Conservation (phyloP, 2,329 filamentous ascomycete species). For the Penicillium freii region DNA sequence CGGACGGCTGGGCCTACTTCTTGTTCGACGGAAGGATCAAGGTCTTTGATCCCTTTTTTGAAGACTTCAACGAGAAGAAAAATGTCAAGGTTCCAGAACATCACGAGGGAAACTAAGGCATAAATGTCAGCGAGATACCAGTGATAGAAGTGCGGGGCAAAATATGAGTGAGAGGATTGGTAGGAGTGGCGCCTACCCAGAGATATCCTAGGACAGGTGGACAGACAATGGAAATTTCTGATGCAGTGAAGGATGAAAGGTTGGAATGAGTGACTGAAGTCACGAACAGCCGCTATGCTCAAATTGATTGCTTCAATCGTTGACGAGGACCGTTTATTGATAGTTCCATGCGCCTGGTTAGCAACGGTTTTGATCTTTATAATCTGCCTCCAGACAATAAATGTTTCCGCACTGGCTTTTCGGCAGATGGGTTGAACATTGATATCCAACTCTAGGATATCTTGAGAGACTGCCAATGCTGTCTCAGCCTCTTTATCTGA, state of each 20-base stretch:
- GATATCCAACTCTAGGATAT: background rate
- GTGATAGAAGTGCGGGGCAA: no score
- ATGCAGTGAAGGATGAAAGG: slow-evolving; percentile 16
- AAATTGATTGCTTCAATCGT: background rate
- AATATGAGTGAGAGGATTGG: background rate
- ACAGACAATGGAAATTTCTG: slow-evolving; percentile 8
- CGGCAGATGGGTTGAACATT: slow-evolving; percentile 15
- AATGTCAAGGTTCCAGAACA: slow-evolving; percentile 23
- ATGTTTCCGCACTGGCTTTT: slow-evolving; percentile 14
- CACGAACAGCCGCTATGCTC: background rate
- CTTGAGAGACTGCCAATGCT: background rate
- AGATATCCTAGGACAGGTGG: slow-evolving; percentile 16
- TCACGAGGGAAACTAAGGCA: slow-evolving; percentile 14
- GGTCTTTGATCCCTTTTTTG: background rate
- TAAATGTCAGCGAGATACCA: background rate
- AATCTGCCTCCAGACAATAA: slow-evolving; percentile 19
- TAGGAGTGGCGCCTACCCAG: slow-evolving; percentile 7
- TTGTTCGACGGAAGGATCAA: background rate
- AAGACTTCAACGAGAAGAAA: slow-evolving; percentile 19
- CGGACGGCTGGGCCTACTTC: background rate
- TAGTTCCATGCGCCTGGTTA: background rate
- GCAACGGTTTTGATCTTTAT: slow-evolving; percentile 12
- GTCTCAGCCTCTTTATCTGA: background rate
- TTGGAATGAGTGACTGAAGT: slow-evolving; percentile 10
- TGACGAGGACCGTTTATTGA: background rate